These are phyloP conservation scores for Fusarium sp. DNA, from an alignment of 2,329 filamentous ascomycete genomes.

Conservation along the genomic window DNA sequence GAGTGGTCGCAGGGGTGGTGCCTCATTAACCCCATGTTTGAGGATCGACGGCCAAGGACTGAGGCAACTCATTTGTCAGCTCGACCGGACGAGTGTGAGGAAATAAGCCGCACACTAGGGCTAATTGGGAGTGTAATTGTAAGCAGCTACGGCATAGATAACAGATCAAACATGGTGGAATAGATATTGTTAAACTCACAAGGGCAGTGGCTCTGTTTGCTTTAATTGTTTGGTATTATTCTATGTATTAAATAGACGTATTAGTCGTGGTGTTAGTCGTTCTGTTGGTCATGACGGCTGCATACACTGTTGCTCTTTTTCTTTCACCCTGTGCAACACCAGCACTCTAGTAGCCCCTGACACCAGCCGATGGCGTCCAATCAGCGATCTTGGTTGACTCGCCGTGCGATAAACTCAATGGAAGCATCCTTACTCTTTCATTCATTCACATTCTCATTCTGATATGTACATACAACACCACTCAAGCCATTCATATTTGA, in stretches of 20 bases:
- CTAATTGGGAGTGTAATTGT: background rate
- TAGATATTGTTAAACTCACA: background rate
- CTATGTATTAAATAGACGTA: background rate
- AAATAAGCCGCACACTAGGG: background rate
- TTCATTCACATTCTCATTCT: background rate
- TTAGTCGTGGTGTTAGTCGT: background rate
- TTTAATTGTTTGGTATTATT: background rate
- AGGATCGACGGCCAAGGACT: conserved; percentile 30
- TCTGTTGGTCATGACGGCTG: background rate
- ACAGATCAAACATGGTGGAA: background rate
- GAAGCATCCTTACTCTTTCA: background rate
- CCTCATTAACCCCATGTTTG: conserved; percentile 11
- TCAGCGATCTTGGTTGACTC: background rate
- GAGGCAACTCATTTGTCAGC: conserved; percentile 32
- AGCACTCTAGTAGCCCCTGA: background rate
- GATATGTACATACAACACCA: background rate
- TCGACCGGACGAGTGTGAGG: background rate
- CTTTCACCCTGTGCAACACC: background rate
- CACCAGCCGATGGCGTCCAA: background rate
- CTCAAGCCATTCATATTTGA: background rate
- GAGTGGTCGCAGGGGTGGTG: conserved; percentile 1
- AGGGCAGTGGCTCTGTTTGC: background rate
- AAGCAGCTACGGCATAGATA: background rate
- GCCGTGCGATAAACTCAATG: background rate
- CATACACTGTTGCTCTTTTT: background rate